A percentile compares a stretch with the other conserved stretches of the same genome.
These are phyloP conservation scores for Ziziphus jujuba DNA, from an alignment of 306 rosid species.

Conservation along the genomic window DNA sequence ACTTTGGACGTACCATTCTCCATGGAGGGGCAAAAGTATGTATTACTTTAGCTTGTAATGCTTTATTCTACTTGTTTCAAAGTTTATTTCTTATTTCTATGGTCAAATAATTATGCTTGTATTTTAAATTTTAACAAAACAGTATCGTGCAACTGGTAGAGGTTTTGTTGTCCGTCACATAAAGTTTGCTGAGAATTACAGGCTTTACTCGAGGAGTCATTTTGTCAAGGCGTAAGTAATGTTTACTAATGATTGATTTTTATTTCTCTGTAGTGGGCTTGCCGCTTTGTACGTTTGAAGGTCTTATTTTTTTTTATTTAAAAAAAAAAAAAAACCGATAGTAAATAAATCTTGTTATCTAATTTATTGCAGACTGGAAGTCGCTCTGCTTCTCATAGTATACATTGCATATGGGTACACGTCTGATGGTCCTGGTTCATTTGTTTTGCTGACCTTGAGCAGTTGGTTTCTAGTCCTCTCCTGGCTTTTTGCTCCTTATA, in stretches of 20 bases:
- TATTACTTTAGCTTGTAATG: not conserved
- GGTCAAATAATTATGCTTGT: conserved; percentile 14
- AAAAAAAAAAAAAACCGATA: too few species aligned
- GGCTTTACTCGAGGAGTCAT: conserved; percentile 95
- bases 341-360: not conserved
- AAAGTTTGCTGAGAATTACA: conserved; percentile 93
- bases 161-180: conserved; percentile 96
- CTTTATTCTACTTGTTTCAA: conserved; percentile 1
- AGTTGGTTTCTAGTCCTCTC: conserved; percentile 99
- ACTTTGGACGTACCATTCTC: conserved; percentile 95
- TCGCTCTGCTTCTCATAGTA: conserved; percentile 78
- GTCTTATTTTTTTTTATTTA: not conserved
- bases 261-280: conserved; percentile 6
- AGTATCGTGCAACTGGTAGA: conserved; percentile 99
- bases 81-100: not conserved
- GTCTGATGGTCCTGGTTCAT: conserved; percentile 81
- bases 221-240: conserved; percentile 91
- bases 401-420: conserved; percentile 81
- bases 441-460: conserved; percentile 76
- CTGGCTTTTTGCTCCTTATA: conserved; percentile 97
- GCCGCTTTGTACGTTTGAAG: not conserved
- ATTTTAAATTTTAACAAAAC: conserved; percentile 22
- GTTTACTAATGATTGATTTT: conserved; percentile 15
- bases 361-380: conserved; percentile 72
- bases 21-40: conserved; percentile 98